Evolutionary conservation across 176 grass and related monocot species (phyloP), one percentile per base, ranked within the genome.

Genomic region (Eragrostis curvula): DNA sequence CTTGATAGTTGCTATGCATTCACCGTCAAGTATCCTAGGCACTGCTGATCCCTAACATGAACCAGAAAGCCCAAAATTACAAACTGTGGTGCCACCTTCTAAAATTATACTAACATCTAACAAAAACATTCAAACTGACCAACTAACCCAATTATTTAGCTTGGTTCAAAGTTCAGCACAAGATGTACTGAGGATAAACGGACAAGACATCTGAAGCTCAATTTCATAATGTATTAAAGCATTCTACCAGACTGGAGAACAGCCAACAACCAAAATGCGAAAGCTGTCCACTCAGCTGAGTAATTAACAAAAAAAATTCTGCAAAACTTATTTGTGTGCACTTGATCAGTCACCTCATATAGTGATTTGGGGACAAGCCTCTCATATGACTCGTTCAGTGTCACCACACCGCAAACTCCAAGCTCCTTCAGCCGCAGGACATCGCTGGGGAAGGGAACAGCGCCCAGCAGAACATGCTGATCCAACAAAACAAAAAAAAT

Each of bases 361-460:
- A 98, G 63, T 27, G 87, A 90, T 47, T 56, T 74, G 53, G 96
- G 91, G 41, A 98, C 96, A 28, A 98, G 90, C 50, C 93, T 91
- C 87, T 98, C 96, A 64, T 95, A 98, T 20, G 93, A 94, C 80
- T 98, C 93, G 50, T 98, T 98, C 49, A 98, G 55, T 73, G 96
- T 98, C 51, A 98, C 88, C 12, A 98, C 93, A 28, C 96, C 93
- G 32, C 80, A 83, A 80, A 98, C 96, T 82, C 96, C 93, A 71
- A 98, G 88, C 74, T 86, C 70, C 87, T 96, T 91, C 63, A 98
- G 79, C 67, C 84, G 77, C 23, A 56, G 74, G 70, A 98, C 90
- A 71, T 98, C 93, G 70, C 90, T 93, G 55, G 93, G 90, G 69
- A 98, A 98, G 14, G 93, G 96, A 77, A 98, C 96, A 65, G 93